A percentile compares a stretch with the other conserved stretches of the same genome.
Evolutionary conservation across 805 yeast species (phyloP).

Genomic region (Saturnispora hagleri): DNA sequence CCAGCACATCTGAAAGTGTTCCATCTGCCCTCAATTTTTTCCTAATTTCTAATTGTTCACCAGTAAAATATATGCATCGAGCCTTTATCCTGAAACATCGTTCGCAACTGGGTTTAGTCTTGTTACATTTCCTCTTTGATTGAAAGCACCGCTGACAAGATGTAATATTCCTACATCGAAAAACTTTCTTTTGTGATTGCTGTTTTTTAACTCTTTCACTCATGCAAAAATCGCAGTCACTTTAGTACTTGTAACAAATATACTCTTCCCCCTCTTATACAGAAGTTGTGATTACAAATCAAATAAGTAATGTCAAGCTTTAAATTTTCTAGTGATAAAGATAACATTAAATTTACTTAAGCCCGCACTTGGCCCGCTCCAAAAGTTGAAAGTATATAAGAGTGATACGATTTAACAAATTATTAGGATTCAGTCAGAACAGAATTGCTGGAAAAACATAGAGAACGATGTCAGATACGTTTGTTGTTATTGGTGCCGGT

Average conservation of each 20-base stretch:
- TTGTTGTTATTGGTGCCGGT: conserved; percentile 42
- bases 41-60: conserved; percentile 9
- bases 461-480: background rate
- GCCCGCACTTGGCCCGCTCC: background rate
- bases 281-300: background rate
- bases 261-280: background rate
- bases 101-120: conserved; percentile 11
- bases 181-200: conserved; percentile 1
- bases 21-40: background rate
- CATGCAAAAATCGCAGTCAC: background rate
- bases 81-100: conserved; percentile 12
- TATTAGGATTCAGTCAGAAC: background rate
- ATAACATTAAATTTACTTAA: background rate
- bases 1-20: background rate
- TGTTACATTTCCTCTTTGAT: conserved; percentile 17
- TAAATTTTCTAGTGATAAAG: background rate
- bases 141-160: conserved; percentile 17
- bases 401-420: background rate
- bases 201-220: background rate
- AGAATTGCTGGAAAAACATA: background rate
- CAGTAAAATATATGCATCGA: conserved; percentile 16
- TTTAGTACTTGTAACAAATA: background rate
- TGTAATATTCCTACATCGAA: conserved; percentile 14
- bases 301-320: background rate
- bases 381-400: background rate